Evolutionary conservation across 352 stramenopile genomes (phyloP).

Genomic region (Globisporangium echinulatum): DNA sequence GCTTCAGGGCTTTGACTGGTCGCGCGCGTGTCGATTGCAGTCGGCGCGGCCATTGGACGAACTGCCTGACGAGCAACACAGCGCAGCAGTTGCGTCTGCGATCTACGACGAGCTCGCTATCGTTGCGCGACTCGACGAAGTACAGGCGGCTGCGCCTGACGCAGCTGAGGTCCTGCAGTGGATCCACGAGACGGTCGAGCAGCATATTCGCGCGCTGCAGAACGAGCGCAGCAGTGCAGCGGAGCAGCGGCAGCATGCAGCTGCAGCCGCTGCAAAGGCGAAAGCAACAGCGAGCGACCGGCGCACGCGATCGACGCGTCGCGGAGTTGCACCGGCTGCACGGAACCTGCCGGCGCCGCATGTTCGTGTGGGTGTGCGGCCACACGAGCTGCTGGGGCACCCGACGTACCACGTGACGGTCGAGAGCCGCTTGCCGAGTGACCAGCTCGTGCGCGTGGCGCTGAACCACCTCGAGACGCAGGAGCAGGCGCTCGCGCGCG

Average conservation of each 20-base stretch:
- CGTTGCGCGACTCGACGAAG: neutral
- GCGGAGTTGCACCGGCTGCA: neutral
- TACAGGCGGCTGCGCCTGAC: neutral
- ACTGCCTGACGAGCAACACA: neutral
- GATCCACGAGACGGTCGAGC: constrained; percentile 11
- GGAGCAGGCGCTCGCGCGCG: constrained; percentile 9
- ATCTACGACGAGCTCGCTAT: constrained; percentile 9
- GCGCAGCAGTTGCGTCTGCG: neutral
- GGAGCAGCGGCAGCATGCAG: neutral
- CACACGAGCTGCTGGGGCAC: constrained; percentile 2
- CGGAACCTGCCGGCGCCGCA: constrained; percentile 4
- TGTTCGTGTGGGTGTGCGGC: constrained; percentile 12
- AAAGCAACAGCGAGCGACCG: neutral
- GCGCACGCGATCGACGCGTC: neutral
- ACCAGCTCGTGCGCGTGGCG: constrained; percentile 10
- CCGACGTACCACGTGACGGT: constrained; percentile 14
- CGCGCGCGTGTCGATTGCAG: neutral
- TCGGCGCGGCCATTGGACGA: no score
- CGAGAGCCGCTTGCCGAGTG: constrained; percentile 3
- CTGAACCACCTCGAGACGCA: constrained; percentile 13
- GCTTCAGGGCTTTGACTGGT: constrained; percentile 60
- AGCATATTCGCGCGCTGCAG: neutral
- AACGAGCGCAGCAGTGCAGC: neutral
- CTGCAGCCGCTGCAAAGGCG: neutral
- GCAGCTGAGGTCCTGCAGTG: constrained; percentile 1